Base-by-base conservation (phyloP, 208 protist genomes). In the Trypanosoma boissoni region DNA sequence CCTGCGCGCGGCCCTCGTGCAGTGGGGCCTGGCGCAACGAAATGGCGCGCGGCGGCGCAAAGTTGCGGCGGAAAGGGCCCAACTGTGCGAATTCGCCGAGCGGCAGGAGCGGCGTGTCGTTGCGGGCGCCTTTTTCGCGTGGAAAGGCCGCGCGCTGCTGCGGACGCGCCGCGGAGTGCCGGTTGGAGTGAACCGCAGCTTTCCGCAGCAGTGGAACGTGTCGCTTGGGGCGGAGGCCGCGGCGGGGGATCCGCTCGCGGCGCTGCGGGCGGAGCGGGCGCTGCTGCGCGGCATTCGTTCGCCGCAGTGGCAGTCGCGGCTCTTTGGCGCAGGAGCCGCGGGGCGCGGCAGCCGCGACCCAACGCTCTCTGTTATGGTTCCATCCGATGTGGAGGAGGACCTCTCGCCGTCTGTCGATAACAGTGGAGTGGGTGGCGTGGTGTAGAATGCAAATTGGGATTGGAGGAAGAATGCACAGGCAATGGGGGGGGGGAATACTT, bases 371-470 rank as follows among this genome's bases (percentile, higher is more conserved):
- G 32, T 53, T 28, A 53, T 56, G 48, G 23, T 61, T 41, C 58
- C 66, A 32, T 66, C 59, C 3, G 59, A 72, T 26, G 57, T 69
- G 2, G 64, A 69, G 37, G 46, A 58, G 8, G 64, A 69, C 21
- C 26, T 21, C 20, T 69, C 43, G 9, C 64, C 55, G 41, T 69
- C 64, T 0, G 43, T 44, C 7, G 64, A 69, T 16, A 60, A 49
- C 28, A 69, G 64, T 51, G 29, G 31, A 5, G 7, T 72, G n/a
- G n/a, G n/a, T n/a, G n/a, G n/a, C n/a, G n/a, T n/a, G n/a, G n/a
- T n/a, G n/a, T n/a, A n/a, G n/a, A n/a, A n/a, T n/a, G n/a, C n/a
- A n/a, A n/a, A n/a, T n/a, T n/a, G n/a, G n/a, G n/a, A n/a, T n/a
- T n/a, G n/a, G n/a, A n/a, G n/a, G n/a, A n/a, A n/a, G n/a, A n/a